Conservation (phyloP, 2,329 filamentous ascomycete species). For the Colletotrichum neosansevieriae region DNA sequence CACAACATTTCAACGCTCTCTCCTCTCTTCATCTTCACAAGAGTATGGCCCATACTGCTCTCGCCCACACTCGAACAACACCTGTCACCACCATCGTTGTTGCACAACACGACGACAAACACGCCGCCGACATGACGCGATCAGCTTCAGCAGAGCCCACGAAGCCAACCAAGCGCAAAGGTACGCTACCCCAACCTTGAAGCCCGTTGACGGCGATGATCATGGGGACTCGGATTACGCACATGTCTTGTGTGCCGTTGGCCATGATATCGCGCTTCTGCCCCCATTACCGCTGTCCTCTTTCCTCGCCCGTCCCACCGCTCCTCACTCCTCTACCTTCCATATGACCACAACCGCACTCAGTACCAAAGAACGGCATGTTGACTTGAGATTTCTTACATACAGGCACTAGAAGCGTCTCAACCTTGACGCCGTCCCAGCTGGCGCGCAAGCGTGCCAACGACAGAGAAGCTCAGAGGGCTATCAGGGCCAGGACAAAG, state of each 20-base stretch:
- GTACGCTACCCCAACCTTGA: slow-evolving; percentile 46
- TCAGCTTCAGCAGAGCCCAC: slow-evolving; percentile 58
- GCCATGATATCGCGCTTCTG: slow-evolving; percentile 3
- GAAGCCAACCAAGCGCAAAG: slow-evolving; percentile 61
- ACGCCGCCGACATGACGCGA: slow-evolving; percentile 50
- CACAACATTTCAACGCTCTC: slow-evolving; percentile 16
- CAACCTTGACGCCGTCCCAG: slow-evolving; percentile 88
- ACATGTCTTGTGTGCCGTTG: neutral
- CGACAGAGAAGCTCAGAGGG: slow-evolving; percentile 89
- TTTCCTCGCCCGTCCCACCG: neutral
- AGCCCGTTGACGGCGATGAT: neutral
- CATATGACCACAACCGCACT: slow-evolving; percentile 1
- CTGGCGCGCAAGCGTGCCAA: slow-evolving; percentile 91
- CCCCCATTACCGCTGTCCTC: neutral
- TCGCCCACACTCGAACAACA: slow-evolving; percentile 36
- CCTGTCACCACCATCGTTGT: slow-evolving; percentile 31
- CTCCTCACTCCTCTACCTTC: slow-evolving; percentile 9
- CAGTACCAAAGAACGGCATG: slow-evolving; percentile 1
- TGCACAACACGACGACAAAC: slow-evolving; percentile 35
- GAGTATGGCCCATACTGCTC: slow-evolving; percentile 38
- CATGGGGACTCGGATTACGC: neutral
- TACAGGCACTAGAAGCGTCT: slow-evolving; percentile 78
- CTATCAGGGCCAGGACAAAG: slow-evolving; percentile 88
- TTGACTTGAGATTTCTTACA: slow-evolving; percentile 19
- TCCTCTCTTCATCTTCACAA: slow-evolving; percentile 22